These are phyloP conservation scores for Solanum bulbocastanum DNA, from an alignment of 257 asterid genomes.

Conservation along the genomic window DNA sequence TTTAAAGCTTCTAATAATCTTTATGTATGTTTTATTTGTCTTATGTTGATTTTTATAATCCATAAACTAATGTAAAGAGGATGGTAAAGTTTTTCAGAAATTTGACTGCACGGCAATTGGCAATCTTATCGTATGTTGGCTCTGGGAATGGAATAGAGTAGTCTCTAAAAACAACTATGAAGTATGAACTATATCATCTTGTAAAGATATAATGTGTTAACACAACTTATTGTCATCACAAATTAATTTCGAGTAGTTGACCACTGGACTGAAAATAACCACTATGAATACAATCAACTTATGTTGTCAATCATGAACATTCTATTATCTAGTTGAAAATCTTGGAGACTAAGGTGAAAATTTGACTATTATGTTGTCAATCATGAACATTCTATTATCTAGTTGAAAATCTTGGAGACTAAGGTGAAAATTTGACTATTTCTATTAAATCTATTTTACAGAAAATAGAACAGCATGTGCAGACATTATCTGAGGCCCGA, in stretches of 20 bases:
- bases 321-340: neutral
- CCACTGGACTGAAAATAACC: neutral
- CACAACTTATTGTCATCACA: neutral
- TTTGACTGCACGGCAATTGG: neutral
- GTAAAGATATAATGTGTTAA: neutral
- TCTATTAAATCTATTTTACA: constrained; percentile 19
- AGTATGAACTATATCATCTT: neutral
- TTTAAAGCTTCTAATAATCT: neutral
- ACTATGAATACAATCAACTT: neutral
- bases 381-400: neutral
- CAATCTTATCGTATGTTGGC: neutral
- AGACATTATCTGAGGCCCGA: constrained; percentile 46
- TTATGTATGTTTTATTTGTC: neutral
- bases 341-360: neutral
- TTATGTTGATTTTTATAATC: neutral
- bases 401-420: neutral
- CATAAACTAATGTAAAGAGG: neutral
- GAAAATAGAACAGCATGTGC: constrained; percentile 65
- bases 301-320: neutral
- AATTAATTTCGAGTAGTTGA: neutral
- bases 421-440: neutral
- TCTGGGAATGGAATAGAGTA: neutral
- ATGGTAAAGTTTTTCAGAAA: neutral
- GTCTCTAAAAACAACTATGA: neutral
- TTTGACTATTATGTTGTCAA: neutral